Evolutionary conservation across 75 land plant genomes (phyloP).

Genomic region (Pinus tabuliformis): DNA sequence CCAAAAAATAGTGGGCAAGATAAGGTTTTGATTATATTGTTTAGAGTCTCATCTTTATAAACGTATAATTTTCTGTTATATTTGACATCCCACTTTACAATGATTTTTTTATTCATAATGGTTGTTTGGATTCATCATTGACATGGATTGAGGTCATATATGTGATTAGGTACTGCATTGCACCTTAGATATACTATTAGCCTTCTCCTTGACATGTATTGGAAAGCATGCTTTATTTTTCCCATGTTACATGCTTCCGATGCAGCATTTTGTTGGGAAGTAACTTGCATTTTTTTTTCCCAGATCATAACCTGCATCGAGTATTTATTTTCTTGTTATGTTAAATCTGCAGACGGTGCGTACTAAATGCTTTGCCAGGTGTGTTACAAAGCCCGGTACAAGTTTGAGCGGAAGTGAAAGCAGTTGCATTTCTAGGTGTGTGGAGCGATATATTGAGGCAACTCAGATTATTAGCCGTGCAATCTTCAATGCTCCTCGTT

Average conservation of each 20-base stretch:
- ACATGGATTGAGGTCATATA: too few relatives aligned
- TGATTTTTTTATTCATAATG: too few relatives aligned
- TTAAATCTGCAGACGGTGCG: constrained; percentile 66
- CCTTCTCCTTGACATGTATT: too few relatives aligned
- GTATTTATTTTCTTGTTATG: constrained; percentile 1
- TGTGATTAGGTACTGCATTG: too few relatives aligned
- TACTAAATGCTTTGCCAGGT: constrained; percentile 87
- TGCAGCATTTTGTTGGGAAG: not conserved
- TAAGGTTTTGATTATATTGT: not conserved
- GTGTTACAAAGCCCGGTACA: constrained; percentile 87
- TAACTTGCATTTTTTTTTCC: not conserved
- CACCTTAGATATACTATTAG: not conserved
- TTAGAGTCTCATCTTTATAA: not conserved
- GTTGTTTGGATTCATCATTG: too few relatives aligned
- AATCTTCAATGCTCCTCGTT: constrained; percentile 50
- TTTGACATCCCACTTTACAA: too few relatives aligned
- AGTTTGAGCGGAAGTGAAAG: constrained; percentile 90
- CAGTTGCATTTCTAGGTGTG: constrained; percentile 89
- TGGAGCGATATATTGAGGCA: constrained; percentile 98
- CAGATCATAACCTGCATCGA: not conserved
- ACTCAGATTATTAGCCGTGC: constrained; percentile 84
- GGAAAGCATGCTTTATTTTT: not conserved
- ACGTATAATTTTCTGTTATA: not conserved
- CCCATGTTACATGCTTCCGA: not conserved
- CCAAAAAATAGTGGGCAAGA: not conserved